Percentiles rank a stretch among this genome's conserved stretches.
phyloP scores from a whole-genome alignment of 495 filamentous ascomycete genomes.

The Emericellopsis terricola region DNA sequence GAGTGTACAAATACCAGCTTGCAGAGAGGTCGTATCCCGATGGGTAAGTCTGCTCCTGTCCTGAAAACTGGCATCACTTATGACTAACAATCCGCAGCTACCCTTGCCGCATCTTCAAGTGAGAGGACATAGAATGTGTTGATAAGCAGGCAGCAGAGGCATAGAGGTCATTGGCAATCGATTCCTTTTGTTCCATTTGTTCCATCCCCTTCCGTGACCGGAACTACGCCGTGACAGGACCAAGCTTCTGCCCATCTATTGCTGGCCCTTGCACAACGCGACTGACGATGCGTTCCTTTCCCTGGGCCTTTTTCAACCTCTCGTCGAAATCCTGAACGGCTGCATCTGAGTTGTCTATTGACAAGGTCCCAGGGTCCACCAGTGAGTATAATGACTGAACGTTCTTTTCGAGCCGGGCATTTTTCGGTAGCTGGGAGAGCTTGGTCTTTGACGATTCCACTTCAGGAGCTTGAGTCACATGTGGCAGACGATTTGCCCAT shows the following conservation, averaged over 20 bases:
- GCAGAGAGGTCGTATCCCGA: conserved; percentile 37
- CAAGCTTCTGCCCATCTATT: not conserved
- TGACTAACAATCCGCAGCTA: conserved; percentile 12
- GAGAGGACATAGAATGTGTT: too few species aligned
- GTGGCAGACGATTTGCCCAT: conserved; percentile 42
- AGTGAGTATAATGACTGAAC: conserved; percentile 52
- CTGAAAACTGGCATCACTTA: too few species aligned
- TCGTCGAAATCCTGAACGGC: conserved; percentile 76
- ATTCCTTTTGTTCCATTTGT: too few species aligned
- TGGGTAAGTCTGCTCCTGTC: conserved; percentile 28
- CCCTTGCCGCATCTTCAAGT: conserved; percentile 29
- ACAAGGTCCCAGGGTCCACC: conserved; percentile 61
- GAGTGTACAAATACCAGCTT: conserved; percentile 35
- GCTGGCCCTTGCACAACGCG: conserved; percentile 29
- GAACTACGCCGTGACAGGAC: too few species aligned
- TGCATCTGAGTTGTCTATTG: conserved; percentile 65
- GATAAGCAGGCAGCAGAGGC: too few species aligned
- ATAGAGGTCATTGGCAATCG: too few species aligned
- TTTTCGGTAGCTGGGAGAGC: conserved; percentile 33
- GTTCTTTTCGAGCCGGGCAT: conserved; percentile 53
- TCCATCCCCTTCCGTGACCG: too few species aligned
- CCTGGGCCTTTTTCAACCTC: conserved; percentile 55
- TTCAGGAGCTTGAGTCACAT: conserved; percentile 8
- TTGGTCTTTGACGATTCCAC: conserved; percentile 4
- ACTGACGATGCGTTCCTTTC: conserved; percentile 71